Conservation (phyloP, 192 early-diverging fungal genomes). For the Gryganskiella cystojenkinii region DNA sequence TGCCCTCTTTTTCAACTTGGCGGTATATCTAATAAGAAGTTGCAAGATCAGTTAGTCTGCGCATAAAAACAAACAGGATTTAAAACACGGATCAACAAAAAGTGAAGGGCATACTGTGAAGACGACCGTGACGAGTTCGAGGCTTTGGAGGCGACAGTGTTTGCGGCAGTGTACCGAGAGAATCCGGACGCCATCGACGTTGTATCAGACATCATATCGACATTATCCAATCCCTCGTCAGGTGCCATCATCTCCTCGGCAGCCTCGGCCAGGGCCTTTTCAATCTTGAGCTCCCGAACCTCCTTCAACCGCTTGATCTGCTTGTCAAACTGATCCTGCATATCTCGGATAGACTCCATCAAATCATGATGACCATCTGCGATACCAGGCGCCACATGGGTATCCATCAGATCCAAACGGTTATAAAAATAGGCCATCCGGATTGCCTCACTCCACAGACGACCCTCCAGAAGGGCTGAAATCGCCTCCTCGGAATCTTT, state of each 20-base stretch:
- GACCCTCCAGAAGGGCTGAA: conserved; percentile 72
- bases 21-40: conserved; percentile 64
- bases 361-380: conserved; percentile 62
- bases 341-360: conserved; percentile 72
- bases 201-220: conserved; percentile 96
- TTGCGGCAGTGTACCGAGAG: conserved; percentile 79
- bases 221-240: conserved; percentile 79
- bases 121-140: conserved; percentile 54
- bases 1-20: conserved; percentile 74
- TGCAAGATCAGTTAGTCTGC: neutral
- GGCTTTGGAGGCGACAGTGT: conserved; percentile 68
- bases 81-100: conserved; percentile 5
- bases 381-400: conserved; percentile 75
- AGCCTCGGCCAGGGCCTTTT: conserved; percentile 53
- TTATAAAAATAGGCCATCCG: conserved; percentile 69
- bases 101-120: conserved; percentile 37
- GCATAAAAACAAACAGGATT: conserved; percentile 3
- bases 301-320: conserved; percentile 67
- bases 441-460: conserved; percentile 81
- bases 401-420: conserved; percentile 80
- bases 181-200: conserved; percentile 92
- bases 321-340: conserved; percentile 71
- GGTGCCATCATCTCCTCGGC: conserved; percentile 38
- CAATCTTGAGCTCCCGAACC: conserved; percentile 65
- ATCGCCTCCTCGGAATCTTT: conserved; percentile 78